Conservation (phyloP, 2,329 filamentous ascomycete genomes). For the Trichoderma oligosporum region DNA sequence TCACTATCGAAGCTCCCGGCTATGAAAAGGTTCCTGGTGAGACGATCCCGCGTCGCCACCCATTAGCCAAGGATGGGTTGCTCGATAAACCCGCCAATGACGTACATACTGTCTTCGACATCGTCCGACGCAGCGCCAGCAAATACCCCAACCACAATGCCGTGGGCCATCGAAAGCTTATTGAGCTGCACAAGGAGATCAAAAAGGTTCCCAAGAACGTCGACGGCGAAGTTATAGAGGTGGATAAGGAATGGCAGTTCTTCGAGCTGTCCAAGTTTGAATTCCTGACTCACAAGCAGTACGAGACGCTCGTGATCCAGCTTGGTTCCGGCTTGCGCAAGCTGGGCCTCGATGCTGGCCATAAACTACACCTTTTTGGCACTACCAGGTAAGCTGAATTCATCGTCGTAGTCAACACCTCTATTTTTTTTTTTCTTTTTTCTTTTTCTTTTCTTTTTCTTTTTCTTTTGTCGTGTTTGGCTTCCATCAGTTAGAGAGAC, state of each 20-base stretch:
- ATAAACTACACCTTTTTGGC: constrained; percentile 77
- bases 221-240: constrained; percentile 72
- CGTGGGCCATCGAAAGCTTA: constrained; percentile 67
- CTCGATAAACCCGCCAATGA: constrained; percentile 62
- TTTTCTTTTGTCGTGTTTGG: background rate
- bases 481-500: too few relatives aligned
- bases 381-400: constrained; percentile 73
- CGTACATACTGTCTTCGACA: constrained; percentile 73
- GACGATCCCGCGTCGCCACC: constrained; percentile 76
- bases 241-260: constrained; percentile 89
- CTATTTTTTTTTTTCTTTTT: too few relatives aligned
- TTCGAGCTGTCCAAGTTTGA: constrained; percentile 77
- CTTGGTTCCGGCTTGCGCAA: constrained; percentile 71
- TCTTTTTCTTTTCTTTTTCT: background rate
- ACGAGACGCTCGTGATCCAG: constrained; percentile 64
- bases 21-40: constrained; percentile 70
- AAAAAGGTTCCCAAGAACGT: constrained; percentile 89
- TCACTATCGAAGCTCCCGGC: constrained; percentile 68
- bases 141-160: constrained; percentile 61
- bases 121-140: constrained; percentile 65
- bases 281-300: constrained; percentile 76
- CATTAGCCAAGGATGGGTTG: constrained; percentile 66
- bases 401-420: too few relatives aligned
- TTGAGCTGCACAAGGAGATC: constrained; percentile 75
- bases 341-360: constrained; percentile 63